Conservation (phyloP, 148 eudicot species). For the Fagopyrum esculentum region DNA sequence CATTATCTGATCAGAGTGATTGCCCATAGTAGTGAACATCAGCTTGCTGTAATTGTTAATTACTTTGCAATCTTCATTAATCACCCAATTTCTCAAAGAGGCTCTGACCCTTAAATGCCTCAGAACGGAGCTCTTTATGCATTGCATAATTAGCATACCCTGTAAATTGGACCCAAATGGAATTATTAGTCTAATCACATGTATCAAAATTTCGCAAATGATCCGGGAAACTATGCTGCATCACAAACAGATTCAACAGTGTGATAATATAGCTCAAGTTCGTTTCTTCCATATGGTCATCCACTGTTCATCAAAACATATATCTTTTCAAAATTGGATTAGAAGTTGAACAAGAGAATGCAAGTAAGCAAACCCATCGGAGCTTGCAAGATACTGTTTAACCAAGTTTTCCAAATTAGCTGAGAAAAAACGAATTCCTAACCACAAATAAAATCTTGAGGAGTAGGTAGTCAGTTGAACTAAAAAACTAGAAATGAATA, state of each 20-base stretch:
- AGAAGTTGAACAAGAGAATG: background rate
- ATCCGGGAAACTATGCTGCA: background rate
- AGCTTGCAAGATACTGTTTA: slow-evolving; percentile 4
- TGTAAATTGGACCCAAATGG: background rate
- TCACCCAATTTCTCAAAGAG: slow-evolving; percentile 17
- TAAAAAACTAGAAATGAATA: background rate
- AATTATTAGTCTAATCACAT: background rate
- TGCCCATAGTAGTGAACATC: slow-evolving; percentile 25
- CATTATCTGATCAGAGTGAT: slow-evolving; percentile 33
- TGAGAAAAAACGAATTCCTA: slow-evolving; percentile 5
- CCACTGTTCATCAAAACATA: background rate
- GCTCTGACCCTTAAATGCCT: slow-evolving; percentile 38
- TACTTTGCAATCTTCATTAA: slow-evolving; percentile 15
- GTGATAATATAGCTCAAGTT: background rate
- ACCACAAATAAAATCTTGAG: background rate
- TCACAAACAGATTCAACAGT: background rate
- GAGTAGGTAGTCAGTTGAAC: slow-evolving; percentile 9
- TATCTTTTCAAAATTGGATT: background rate
- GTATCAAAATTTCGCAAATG: background rate
- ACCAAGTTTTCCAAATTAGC: slow-evolving; percentile 4
- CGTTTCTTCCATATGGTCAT: background rate
- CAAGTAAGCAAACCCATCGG: background rate
- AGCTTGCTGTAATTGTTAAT: slow-evolving; percentile 19
- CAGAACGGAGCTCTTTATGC: slow-evolving; percentile 33
- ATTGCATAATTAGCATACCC: slow-evolving; percentile 33